A percentile compares a stretch with the other conserved stretches of the same genome.
phyloP scores from a whole-genome alignment of 1,284 basidiomycete species.

The Malassezia sp. region DNA sequence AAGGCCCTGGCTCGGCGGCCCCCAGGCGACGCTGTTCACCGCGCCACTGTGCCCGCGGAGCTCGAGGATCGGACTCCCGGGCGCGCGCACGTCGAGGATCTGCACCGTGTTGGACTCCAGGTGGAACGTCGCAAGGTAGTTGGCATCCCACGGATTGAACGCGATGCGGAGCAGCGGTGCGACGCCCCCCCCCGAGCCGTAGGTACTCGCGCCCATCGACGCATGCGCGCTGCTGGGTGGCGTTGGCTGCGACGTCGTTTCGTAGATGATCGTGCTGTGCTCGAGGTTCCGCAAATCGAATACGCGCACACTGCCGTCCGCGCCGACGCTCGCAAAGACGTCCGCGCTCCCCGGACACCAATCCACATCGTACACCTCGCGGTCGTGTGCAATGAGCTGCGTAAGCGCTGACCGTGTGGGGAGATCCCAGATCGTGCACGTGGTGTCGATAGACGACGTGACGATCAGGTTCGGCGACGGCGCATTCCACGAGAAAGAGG shows the following conservation, averaged over 20 bases:
- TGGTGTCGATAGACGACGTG: conserved; percentile 54
- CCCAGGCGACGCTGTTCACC: conserved; percentile 45
- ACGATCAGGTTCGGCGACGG: conserved; percentile 46
- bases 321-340: conserved; percentile 95
- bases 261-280: conserved; percentile 96
- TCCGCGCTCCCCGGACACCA: conserved; percentile 98
- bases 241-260: conserved; percentile 48
- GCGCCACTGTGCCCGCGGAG: conserved; percentile 38
- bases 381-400: conserved; percentile 78
- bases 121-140: conserved; percentile 46
- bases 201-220: not conserved
- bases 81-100: conserved; percentile 45
- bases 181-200: conserved; percentile 15
- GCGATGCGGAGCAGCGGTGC: conserved; percentile 43
- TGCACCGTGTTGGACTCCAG: conserved; percentile 41
- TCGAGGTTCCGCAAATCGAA: conserved; percentile 92
- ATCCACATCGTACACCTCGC: conserved; percentile 91
- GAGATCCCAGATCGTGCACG: conserved; percentile 65
- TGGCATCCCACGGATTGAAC: conserved; percentile 47
- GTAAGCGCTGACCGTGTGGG: conserved; percentile 89
- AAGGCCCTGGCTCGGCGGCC: conserved; percentile 32
- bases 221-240: conserved; percentile 6
- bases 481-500: conserved; percentile 45
- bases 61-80: conserved; percentile 43
- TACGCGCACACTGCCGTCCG: conserved; percentile 87